Percentiles rank a stretch among this genome's conserved stretches.
Evolutionary conservation across 352 stramenopile genomes (phyloP).

Genomic region (Pythium apleroticum): DNA sequence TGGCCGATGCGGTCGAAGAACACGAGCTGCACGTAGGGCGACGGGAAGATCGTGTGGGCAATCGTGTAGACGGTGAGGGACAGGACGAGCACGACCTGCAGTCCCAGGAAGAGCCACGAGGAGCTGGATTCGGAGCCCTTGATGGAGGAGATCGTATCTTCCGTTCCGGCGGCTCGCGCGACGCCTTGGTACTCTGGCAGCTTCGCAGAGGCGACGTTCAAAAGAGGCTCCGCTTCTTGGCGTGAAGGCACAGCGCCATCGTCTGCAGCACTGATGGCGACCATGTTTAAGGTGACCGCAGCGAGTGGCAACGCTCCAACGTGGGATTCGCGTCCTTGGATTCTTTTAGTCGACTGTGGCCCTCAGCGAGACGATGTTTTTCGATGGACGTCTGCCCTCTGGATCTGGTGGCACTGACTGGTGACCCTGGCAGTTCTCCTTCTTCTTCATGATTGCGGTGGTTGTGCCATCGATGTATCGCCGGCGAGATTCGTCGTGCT

Average conservation of each 20-base stretch:
- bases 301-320: not conserved
- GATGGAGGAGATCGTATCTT: not conserved
- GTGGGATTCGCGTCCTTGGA: not conserved
- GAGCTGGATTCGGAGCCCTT: not conserved
- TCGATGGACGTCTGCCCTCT: not conserved
- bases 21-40: constrained; percentile 20
- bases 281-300: too few relatives aligned
- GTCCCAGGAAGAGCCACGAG: constrained; percentile 11
- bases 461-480: not conserved
- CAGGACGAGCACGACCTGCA: constrained; percentile 35
- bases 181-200: not conserved
- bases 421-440: not conserved
- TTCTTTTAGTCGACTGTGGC: not conserved
- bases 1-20: constrained; percentile 16
- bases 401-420: too few relatives aligned
- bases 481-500: not conserved
- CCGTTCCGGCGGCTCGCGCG: too few relatives aligned
- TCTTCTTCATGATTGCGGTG: not conserved
- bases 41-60: constrained; percentile 30
- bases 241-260: not conserved
- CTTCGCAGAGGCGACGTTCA: not conserved
- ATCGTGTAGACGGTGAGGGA: constrained; percentile 44
- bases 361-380: not conserved
- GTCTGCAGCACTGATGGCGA: constrained; percentile 13
- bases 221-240: constrained; percentile 15